Conservation (phyloP, 75 land plant genomes). For the Pinus tabuliformis region DNA sequence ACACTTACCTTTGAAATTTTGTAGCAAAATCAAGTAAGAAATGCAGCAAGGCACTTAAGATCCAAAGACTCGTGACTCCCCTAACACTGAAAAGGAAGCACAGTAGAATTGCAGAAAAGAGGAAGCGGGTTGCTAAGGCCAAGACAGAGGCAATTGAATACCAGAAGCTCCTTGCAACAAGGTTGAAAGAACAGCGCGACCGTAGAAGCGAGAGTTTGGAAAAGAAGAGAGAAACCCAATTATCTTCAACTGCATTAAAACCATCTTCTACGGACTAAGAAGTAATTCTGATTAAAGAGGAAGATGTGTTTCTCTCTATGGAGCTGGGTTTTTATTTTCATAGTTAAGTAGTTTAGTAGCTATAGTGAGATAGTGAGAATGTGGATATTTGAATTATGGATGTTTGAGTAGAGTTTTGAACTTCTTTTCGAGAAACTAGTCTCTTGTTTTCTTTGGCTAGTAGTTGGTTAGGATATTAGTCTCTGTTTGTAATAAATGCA, state of each 20-base stretch:
- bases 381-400: too few relatives aligned
- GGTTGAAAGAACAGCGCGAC: slow-evolving; percentile 91
- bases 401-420: too few relatives aligned
- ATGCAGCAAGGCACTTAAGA: slow-evolving; percentile 87
- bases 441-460: too few relatives aligned
- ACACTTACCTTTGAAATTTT: slow-evolving; percentile 80
- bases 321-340: too few relatives aligned
- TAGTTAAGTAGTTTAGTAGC: too few relatives aligned
- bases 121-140: slow-evolving; percentile 79
- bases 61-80: slow-evolving; percentile 92
- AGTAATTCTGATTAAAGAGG: too few relatives aligned
- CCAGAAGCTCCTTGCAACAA: slow-evolving; percentile 80
- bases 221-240: slow-evolving; percentile 53
- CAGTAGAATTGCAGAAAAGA: slow-evolving; percentile 71
- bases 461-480: too few relatives aligned
- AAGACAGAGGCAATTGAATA: slow-evolving; percentile 88
- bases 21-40: slow-evolving; percentile 69
- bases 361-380: too few relatives aligned
- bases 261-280: slow-evolving; percentile 30
- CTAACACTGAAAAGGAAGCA: slow-evolving; percentile 86
- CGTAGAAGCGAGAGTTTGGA: slow-evolving; percentile 66
- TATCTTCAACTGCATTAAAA: slow-evolving; percentile 65
- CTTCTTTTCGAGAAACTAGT: too few relatives aligned
- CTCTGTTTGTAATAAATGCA: too few relatives aligned
- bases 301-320: too few relatives aligned